Evolutionary conservation across 139 green algal genomes (phyloP), one percentile per base, ranked within the genome.

Genomic region (Gonium pectorale): DNA sequence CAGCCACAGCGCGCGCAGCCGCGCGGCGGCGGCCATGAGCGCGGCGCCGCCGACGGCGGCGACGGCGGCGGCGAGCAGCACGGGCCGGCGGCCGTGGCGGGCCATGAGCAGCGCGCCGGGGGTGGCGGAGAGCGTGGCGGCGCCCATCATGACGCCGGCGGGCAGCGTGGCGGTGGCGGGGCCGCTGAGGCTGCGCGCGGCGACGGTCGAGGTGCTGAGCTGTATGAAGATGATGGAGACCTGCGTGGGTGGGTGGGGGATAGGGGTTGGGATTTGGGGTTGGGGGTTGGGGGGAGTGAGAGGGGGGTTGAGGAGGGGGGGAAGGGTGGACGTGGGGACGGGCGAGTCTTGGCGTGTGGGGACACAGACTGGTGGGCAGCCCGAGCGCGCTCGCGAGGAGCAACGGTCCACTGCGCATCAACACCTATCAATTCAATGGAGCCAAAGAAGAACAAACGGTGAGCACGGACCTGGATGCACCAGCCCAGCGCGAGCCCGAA

Each of bases 191-290:
- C n/a, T 38, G 11, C 40, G 37, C 13, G 74, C 74, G 4, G 56
- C 56, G 0, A 70, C 27, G 38, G 74, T 81, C 13, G 74, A 68
- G 3, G 74, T 70, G 38, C 33, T 56, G 0, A 81, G 54, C 40
- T 81, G 74, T 13, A 81, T 81, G 74, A 81, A 81, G 9, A 81
- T 41, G 27, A 81, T 33, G 38, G 38, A 46, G 13, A 81, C 74
- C 74, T 81, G 56, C n/a, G 3, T 35, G 56, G 19, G 31, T 27
- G 6, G 19, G 22, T 9, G 6, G 56, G 56, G 56, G 21, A 35
- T 27, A 9, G 6, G 22, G 19, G 6, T 35, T 64, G 56, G 9
- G 6, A 27, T 27, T n/a, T 9, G 29, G 56, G 56, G 56, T 64
- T 27, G 56, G 56, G 6, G 15, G 21, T 64, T 6, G 21, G 56